Base-by-base conservation (phyloP, 352 stramenopile species). In the Blastocystis sp. region DNA sequence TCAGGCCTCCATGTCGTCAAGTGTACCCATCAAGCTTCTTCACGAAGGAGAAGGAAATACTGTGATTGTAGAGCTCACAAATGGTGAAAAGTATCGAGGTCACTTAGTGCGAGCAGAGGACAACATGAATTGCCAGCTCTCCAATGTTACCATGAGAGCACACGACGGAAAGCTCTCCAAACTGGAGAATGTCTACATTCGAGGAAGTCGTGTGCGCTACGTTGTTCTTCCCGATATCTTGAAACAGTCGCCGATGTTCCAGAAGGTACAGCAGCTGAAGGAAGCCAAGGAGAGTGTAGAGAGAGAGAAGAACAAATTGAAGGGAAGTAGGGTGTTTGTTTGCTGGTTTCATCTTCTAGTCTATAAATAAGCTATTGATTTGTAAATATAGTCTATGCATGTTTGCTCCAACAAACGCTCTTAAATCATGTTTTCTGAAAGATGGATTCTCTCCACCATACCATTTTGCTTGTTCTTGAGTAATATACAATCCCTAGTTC, bases 141-240 rank as follows among this genome's bases (percentile, higher is more conserved):
- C 76, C 34, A 81, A 90, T 68, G 87, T 91, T 26, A 73, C 90
- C 11, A 73, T 90, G 50, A 75, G 85, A 54, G 70, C 62, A 16
- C 63, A 45, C 18, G 63, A 90, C 59, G 90, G 90, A 56, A 69
- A 82, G 34, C 41, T 85, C 20, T 66, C 63, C 3, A 90, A 91
- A 30, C 43, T 91, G 55, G 87, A 91, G 24, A 79, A 90, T 63
- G 87, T 91, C 37, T 91, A 76, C 63, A 85, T 91, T 34, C 79
- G 73, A 39, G 88, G 88, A 18, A 81, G 76, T 30, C 69, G 66
- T 55, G 79, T 91, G 26, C 76, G 78, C 24, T 91, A 90, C 59
- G 65, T 91, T n/a, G 70, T 91, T 63, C 68, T 91, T n/a, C 90
- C 90, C 2, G 87, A 91, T 53, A 65, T 91, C 53, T 55, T 91